Base-by-base conservation (phyloP, 441 rosid genomes). In the Croton laevigatus region DNA sequence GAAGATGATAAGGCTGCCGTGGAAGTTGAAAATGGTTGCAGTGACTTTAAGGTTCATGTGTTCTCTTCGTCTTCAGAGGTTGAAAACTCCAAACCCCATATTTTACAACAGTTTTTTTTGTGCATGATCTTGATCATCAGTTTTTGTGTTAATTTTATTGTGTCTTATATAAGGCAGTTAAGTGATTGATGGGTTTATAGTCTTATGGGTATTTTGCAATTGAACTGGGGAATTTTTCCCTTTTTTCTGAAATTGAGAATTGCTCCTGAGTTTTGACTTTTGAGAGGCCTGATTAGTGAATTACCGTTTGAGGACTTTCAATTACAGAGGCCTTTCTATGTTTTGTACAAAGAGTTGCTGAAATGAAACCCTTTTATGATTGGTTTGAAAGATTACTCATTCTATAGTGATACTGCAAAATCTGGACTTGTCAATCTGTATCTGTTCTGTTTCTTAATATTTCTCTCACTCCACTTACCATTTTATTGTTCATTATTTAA, bases 11-110 rank as follows among this genome's bases (percentile, higher is more conserved):
- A 60, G 42, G 63, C 75, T 70, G 68, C 78, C 13, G 13, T 65
- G 77, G 88, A 71, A 76, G 68, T 42, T 75, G 83, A 74, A 51
- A 64, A 53, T 69, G 80, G 55, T 65, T 76, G 65, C 68, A 57
- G 69, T 37, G 84, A 81, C 22, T 72, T 69, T 22, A 84, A 85
- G 76, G 89, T 80, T 80, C 87, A 76, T 22, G 88, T 89, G 49
- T 89, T 85, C 80, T 81, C 81, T 22, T 86, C 93, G 36, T 84
- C 91, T 49, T 79, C 84, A 7, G 94, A 89, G 88, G 94, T 89
- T 82, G 37, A 75, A 75, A 71, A 49, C 65, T 46, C 76, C 51
- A 14, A 10, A 49, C 53, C 55, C 53, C 14, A 4, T 11, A 0
- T 59, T 38, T 23, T 32, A 7, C 65, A 19, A 6, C 10, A 16